Evolutionary conservation across 805 yeast genomes (phyloP), one percentile per base, ranked within the genome.

Genomic region (Yamadazyma paraphyllophila): DNA sequence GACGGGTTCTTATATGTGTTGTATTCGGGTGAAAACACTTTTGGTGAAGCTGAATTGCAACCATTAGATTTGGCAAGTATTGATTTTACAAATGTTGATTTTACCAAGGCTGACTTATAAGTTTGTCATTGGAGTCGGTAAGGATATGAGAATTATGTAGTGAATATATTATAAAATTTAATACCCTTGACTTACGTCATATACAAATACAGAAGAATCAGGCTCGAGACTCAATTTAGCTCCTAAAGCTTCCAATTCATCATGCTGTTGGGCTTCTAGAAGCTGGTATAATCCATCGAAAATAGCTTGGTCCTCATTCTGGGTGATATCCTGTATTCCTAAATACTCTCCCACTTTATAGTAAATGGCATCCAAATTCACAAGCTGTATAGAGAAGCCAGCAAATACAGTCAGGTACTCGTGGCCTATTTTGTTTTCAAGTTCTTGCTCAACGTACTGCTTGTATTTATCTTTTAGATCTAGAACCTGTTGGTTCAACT

Each of bases 11-110:
- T 94, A 61, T 94, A 94, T 69, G 92, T 94, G 53, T 81, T 96
- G 52, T 92, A 92, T 72, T 88, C 97, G 6, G 98, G 99, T 40
- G 99, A 94, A 69, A 94, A 94, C 71, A 94, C 99, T 6, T 94
- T 94, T 73, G 99, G 99, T 24, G 47, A 6, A 20, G 24, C n/a
- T n/a, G n/a, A 49, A 14, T 17, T 41, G 30, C 27, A 37, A 14
- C 46, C 47, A 16, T 39, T 51, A 16, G 47, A 51, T 29, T 49
- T 51, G 39, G 30, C 40, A 12, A 47, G 43, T 32, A 36, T 51
- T 25, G 47, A 44, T 17, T 42, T 42, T 24, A 33, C 16, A 26
- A 45, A 45, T 35, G 41, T 46, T 30, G 42, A 29, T n/a, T 11
- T n/a, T n/a, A n/a, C n/a, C n/a, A n/a, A n/a, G n/a, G n/a, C n/a